phyloP scores from a whole-genome alignment of 192 early-diverging fungal species.

The Linnemannia hyalina region DNA sequence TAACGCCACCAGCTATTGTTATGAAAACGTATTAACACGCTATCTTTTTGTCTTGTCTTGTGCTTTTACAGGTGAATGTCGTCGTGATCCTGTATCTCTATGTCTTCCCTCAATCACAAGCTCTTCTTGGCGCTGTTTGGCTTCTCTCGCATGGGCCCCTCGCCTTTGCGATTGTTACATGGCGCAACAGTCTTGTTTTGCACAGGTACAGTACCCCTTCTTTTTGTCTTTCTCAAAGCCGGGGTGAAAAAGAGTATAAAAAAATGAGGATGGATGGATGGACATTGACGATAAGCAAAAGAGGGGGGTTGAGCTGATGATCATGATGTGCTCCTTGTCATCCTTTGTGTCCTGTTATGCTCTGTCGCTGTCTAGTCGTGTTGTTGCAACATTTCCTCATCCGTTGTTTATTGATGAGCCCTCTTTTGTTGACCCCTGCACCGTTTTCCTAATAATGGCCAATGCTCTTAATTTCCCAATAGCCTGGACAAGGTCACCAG shows the following conservation, averaged over 20 bases:
- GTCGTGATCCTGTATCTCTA: constrained; percentile 68
- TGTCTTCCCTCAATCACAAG: constrained; percentile 58
- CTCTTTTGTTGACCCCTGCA: not conserved
- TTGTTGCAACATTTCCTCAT: too few relatives aligned
- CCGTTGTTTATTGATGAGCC: not conserved
- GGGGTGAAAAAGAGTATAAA: not conserved
- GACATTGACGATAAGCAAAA: not conserved
- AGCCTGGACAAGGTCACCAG: constrained; percentile 79
- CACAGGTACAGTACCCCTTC: constrained; percentile 20
- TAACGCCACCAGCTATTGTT: not conserved
- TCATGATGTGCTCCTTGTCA: not conserved
- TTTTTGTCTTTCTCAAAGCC: too few relatives aligned
- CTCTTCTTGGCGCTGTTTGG: constrained; percentile 46
- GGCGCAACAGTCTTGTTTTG: constrained; percentile 60
- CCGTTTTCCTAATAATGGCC: not conserved
- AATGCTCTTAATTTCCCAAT: constrained; percentile 40
- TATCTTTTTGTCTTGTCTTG: not conserved
- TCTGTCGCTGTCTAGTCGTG: too few relatives aligned
- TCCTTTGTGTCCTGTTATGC: not conserved
- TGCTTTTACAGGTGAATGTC: constrained; percentile 59
- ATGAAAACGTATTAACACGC: not conserved
- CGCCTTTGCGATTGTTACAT: constrained; percentile 75
- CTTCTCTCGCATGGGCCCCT: constrained; percentile 73
- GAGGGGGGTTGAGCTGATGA: not conserved
- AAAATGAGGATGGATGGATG: not conserved